Conservation (phyloP, 768 basidiomycete genomes). For the Leucosporidium yakuticum region DNA sequence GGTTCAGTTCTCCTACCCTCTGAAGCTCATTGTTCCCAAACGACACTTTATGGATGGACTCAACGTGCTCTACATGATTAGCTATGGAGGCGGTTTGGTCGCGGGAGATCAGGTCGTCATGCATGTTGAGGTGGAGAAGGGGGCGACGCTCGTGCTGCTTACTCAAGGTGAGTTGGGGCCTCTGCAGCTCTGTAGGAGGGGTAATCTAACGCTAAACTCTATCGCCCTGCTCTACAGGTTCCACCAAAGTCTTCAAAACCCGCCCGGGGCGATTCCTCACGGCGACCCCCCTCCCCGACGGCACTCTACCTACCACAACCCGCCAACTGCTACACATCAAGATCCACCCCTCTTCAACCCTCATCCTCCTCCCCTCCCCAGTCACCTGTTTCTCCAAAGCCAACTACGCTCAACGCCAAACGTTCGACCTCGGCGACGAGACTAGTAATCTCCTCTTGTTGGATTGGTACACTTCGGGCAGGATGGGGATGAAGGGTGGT, state of each 20-base stretch:
- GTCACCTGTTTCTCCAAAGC: slow-evolving; percentile 85
- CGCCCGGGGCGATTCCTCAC: slow-evolving; percentile 55
- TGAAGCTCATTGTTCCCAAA: slow-evolving; percentile 31
- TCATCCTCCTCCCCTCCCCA: slow-evolving; percentile 84
- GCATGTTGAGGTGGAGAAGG: slow-evolving; percentile 55
- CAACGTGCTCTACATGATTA: slow-evolving; percentile 56
- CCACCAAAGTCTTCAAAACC: slow-evolving; percentile 88
- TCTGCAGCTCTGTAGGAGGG: neutral
- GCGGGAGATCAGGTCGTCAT: slow-evolving; percentile 71
- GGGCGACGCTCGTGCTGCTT: slow-evolving; percentile 62
- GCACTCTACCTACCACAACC: slow-evolving; percentile 44
- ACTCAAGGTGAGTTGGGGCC: slow-evolving; percentile 60
- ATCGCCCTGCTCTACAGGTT: slow-evolving; percentile 52
- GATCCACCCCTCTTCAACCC: slow-evolving; percentile 52
- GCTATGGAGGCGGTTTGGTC: slow-evolving; percentile 88
- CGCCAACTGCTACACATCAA: slow-evolving; percentile 59
- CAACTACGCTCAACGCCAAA: slow-evolving; percentile 75
- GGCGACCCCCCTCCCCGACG: slow-evolving; percentile 9
- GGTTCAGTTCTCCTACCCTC: slow-evolving; percentile 32
- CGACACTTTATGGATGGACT: slow-evolving; percentile 13
- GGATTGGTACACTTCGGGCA: slow-evolving; percentile 88
- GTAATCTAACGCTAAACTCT: neutral
- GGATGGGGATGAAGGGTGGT: slow-evolving; percentile 46
- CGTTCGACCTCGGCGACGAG: slow-evolving; percentile 56
- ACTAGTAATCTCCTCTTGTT: slow-evolving; percentile 62